Conservation (phyloP, 768 basidiomycete genomes). For the Tulasnella sp. region DNA sequence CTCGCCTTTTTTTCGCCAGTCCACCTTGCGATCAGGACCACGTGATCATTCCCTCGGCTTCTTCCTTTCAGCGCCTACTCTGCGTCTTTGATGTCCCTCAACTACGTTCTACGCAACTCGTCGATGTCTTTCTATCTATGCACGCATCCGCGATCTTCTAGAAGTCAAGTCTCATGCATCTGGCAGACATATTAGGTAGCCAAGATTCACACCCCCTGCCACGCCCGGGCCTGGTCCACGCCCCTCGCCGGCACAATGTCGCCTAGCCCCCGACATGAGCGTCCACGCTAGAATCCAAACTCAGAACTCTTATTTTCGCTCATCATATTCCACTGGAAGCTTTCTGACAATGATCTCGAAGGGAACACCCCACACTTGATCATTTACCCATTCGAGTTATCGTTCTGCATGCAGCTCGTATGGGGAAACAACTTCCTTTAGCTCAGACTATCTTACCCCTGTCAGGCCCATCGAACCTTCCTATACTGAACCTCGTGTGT, state of each 20-base stretch:
- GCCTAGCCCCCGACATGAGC: slow-evolving; percentile 6
- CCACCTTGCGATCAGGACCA: not conserved
- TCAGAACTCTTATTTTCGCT: slow-evolving; percentile 1
- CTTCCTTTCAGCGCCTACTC: slow-evolving; percentile 4
- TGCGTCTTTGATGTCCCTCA: not conserved
- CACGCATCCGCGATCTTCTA: not conserved
- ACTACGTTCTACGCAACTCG: not conserved
- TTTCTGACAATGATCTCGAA: not conserved
- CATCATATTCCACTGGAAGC: not conserved
- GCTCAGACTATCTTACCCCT: not conserved
- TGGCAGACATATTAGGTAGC: not conserved
- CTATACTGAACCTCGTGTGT: not conserved
- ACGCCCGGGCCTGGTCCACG: not conserved
- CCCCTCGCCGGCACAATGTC: not conserved
- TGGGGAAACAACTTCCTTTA: not conserved
- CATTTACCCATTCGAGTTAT: not conserved
- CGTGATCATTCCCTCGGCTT: slow-evolving; percentile 5
- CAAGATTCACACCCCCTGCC: not conserved
- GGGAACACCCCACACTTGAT: not conserved
- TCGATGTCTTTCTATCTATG: not conserved
- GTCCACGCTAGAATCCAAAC: not conserved
- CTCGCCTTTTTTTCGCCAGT: slow-evolving; percentile 3
- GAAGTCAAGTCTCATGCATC: not conserved
- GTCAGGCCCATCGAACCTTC: not conserved
- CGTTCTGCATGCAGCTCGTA: not conserved